These are phyloP conservation scores for Biscutella laevigata DNA, from an alignment of 441 rosid species.

Conservation along the genomic window DNA sequence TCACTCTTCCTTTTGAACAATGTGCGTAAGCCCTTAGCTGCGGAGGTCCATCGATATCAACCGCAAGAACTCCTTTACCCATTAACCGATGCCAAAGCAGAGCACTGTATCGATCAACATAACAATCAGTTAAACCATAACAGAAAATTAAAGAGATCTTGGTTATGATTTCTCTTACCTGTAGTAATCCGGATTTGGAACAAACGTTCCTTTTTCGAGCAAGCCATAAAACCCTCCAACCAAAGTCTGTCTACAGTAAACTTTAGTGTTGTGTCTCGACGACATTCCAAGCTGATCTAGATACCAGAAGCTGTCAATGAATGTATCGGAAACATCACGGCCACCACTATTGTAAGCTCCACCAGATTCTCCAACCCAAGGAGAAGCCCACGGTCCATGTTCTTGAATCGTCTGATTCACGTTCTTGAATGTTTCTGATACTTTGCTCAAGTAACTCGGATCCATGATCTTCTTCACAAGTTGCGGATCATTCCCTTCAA, in stretches of 20 bases:
- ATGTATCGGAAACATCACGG: slow-evolving; percentile 64
- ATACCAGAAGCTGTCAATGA: slow-evolving; percentile 92
- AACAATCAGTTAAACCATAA: neutral
- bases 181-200: slow-evolving; percentile 93
- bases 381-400: slow-evolving; percentile 81
- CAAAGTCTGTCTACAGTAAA: slow-evolving; percentile 86
- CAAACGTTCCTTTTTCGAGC: slow-evolving; percentile 49
- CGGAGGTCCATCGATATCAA: slow-evolving; percentile 45
- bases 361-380: slow-evolving; percentile 99
- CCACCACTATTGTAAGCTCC: slow-evolving; percentile 98
- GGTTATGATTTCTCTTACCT: slow-evolving; percentile 55
- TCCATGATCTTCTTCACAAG: slow-evolving; percentile 68
- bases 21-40: slow-evolving; percentile 73
- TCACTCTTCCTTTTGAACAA: slow-evolving; percentile 88
- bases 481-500: slow-evolving; percentile 69
- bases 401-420: slow-evolving; percentile 45
- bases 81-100: slow-evolving; percentile 94
- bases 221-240: slow-evolving; percentile 88
- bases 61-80: slow-evolving; percentile 74
- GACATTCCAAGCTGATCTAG: slow-evolving; percentile 97
- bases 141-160: neutral
- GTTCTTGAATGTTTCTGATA: slow-evolving; percentile 50
- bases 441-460: slow-evolving; percentile 52
- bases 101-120: slow-evolving; percentile 39
- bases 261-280: slow-evolving; percentile 69